Conservation (phyloP, 805 yeast genomes). For the Komagataella ulmi region DNA sequence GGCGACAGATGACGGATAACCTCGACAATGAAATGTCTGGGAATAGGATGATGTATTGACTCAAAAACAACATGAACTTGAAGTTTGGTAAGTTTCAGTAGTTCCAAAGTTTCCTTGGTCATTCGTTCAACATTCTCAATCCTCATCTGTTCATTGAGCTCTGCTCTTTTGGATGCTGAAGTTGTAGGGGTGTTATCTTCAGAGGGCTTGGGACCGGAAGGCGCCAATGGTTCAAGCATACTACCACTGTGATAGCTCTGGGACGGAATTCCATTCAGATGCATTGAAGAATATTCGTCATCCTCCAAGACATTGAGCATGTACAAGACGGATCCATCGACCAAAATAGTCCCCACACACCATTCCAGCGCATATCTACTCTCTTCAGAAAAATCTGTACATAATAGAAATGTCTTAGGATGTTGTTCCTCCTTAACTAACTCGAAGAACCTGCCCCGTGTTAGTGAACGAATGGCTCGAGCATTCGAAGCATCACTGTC, state of each 20-base stretch:
- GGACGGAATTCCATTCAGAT: slow-evolving; percentile 20
- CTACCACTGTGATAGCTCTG: not conserved
- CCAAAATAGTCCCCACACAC: slow-evolving; percentile 74
- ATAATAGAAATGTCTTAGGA: slow-evolving; percentile 55
- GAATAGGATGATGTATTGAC: slow-evolving; percentile 64
- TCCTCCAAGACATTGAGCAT: slow-evolving; percentile 49
- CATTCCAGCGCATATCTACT: slow-evolving; percentile 77
- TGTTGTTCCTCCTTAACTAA: slow-evolving; percentile 13
- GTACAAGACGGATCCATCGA: slow-evolving; percentile 72
- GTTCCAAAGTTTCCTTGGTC: slow-evolving; percentile 23
- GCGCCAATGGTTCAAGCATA: not conserved
- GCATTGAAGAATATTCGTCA: slow-evolving; percentile 20
- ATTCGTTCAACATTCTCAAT: slow-evolving; percentile 28
- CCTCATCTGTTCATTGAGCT: slow-evolving; percentile 22
- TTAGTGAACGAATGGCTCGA: slow-evolving; percentile 55
- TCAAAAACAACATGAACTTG: slow-evolving; percentile 66
- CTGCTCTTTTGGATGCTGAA: slow-evolving; percentile 4
- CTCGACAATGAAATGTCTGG: slow-evolving; percentile 57
- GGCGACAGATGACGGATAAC: slow-evolving; percentile 61
- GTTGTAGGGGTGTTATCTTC: not conserved
- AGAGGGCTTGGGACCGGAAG: not conserved
- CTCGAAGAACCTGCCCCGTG: slow-evolving; percentile 54
- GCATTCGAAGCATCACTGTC: slow-evolving; percentile 38
- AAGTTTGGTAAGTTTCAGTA: slow-evolving; percentile 51
- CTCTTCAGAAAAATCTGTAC: slow-evolving; percentile 76